These are phyloP conservation scores for Rhynchospora pubera DNA, from an alignment of 176 grass and related monocot species.

Conservation along the genomic window DNA sequence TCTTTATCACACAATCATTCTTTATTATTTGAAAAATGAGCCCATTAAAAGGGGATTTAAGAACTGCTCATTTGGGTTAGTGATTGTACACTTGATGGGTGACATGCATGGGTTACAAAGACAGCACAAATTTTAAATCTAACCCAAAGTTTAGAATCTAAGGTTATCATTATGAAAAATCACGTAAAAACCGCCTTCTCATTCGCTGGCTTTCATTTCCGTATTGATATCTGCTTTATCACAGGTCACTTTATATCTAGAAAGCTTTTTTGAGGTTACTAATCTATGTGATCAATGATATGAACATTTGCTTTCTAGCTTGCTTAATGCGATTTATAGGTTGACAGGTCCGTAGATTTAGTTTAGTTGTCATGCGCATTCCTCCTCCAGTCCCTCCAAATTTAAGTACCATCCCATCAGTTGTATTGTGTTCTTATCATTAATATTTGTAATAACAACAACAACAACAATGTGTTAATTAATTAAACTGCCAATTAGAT, in stretches of 20 bases:
- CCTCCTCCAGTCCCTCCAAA: background rate
- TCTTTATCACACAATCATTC: conserved; percentile 22
- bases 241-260: conserved; percentile 15
- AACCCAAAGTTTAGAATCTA: conserved; percentile 10
- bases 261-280: conserved; percentile 19
- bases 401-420: background rate
- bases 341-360: background rate
- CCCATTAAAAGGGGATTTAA: conserved; percentile 17
- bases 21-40: conserved; percentile 1
- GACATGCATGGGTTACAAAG: conserved; percentile 32
- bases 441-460: background rate
- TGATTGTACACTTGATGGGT: conserved; percentile 21
- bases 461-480: no score
- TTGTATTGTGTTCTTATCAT: background rate
- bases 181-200: conserved; percentile 4
- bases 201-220: conserved; percentile 11
- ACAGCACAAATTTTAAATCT: background rate
- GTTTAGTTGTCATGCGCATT: background rate
- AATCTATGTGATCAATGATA: conserved; percentile 7
- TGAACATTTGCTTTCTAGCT: background rate
- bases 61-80: conserved; percentile 19
- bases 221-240: conserved; percentile 14
- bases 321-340: background rate
- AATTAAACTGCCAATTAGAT: no score
- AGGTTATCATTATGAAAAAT: background rate